These are phyloP conservation scores for Tylopilus vinaceipallidus DNA, from an alignment of 768 basidiomycete genomes.

Conservation along the genomic window DNA sequence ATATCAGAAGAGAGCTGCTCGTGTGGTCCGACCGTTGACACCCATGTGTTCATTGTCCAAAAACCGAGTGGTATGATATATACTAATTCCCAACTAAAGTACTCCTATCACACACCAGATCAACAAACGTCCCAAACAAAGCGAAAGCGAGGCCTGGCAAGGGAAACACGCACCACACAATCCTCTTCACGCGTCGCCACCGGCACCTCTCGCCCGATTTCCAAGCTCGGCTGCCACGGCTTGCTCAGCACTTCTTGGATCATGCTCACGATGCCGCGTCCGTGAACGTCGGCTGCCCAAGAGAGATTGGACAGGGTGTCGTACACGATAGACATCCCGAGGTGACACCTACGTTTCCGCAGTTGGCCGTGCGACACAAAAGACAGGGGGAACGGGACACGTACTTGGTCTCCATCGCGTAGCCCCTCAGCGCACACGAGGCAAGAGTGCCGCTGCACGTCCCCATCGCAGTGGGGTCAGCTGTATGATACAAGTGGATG, in stretches of 20 bases:
- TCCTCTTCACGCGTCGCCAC: slow-evolving; percentile 52
- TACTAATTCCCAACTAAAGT: slow-evolving; percentile 65
- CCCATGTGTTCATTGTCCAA: no score
- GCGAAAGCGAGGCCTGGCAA: not conserved
- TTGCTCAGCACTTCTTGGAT: slow-evolving; percentile 70
- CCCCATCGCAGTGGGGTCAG: slow-evolving; percentile 92
- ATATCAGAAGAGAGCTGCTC: no score
- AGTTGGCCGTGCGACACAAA: not conserved
- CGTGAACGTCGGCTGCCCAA: slow-evolving; percentile 83
- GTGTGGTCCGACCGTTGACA: not conserved
- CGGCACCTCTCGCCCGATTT: slow-evolving; percentile 63
- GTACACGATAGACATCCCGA: slow-evolving; percentile 83
- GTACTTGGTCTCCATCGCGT: slow-evolving; percentile 78
- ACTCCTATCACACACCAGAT: slow-evolving; percentile 44
- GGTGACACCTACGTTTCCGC: slow-evolving; percentile 62
- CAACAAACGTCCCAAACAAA: not conserved
- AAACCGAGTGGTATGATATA: not conserved
- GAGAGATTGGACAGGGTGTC: slow-evolving; percentile 86
- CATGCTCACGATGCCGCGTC: slow-evolving; percentile 74
- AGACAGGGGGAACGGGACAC: slow-evolving; percentile 14
- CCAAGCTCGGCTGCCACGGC: slow-evolving; percentile 69
- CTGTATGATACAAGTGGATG: slow-evolving; percentile 91
- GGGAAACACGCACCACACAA: slow-evolving; percentile 74
- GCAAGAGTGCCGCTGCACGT: slow-evolving; percentile 80
- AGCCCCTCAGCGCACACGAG: slow-evolving; percentile 83